Percentiles rank a stretch among this genome's conserved stretches.
Conservation (phyloP, 2,329 filamentous ascomycete species). For the Trichoderma afroharzianum region DNA sequence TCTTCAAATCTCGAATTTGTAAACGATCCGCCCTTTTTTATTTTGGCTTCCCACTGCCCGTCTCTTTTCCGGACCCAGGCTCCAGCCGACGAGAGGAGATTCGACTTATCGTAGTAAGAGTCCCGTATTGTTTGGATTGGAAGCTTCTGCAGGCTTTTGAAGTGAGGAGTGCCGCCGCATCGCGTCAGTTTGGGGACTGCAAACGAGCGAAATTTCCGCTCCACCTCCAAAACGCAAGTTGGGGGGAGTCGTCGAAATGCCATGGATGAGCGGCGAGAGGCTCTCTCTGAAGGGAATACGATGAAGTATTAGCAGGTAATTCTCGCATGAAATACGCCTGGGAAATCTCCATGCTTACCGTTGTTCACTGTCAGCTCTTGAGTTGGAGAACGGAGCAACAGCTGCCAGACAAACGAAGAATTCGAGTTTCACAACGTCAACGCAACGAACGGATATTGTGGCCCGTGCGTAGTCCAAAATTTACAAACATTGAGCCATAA, state of each 20-base stretch:
- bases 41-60: neutral
- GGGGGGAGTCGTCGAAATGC: neutral
- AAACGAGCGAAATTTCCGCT: neutral
- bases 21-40: neutral
- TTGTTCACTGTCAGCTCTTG: neutral
- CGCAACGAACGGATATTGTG: neutral
- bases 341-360: neutral
- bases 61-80: neutral
- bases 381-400: neutral
- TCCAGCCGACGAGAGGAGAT: neutral
- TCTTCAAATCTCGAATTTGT: neutral
- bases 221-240: neutral
- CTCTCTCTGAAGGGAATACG: neutral
- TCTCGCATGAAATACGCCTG: neutral
- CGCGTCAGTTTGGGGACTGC: neutral
- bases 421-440: neutral
- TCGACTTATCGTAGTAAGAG: neutral
- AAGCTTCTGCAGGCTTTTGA: neutral
- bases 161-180: neutral
- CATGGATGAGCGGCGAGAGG: neutral
- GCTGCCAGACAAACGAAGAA: neutral
- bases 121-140: neutral
- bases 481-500: fast-evolving
- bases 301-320: neutral
- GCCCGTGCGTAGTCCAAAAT: neutral